phyloP scores from a whole-genome alignment of 805 yeast species.

The Candida sonorensis region DNA sequence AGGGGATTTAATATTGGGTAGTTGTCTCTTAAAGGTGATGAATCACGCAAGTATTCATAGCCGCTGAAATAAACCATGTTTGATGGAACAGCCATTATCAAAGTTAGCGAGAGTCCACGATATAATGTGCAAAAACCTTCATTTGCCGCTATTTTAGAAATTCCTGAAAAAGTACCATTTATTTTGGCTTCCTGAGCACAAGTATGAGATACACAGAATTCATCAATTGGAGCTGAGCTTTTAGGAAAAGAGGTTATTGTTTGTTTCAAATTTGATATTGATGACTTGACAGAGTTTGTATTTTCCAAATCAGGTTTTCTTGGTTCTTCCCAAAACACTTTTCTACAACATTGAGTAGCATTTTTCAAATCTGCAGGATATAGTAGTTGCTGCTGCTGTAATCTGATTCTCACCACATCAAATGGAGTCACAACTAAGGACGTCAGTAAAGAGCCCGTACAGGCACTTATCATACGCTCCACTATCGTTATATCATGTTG shows the following conservation, averaged over 20 bases:
- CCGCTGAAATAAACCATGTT: slow-evolving; percentile 93
- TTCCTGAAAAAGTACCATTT: slow-evolving; percentile 70
- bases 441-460: slow-evolving; percentile 67
- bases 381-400: slow-evolving; percentile 68
- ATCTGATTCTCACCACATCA: slow-evolving; percentile 70
- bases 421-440: slow-evolving; percentile 73
- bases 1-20: slow-evolving; percentile 56
- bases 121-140: slow-evolving; percentile 81
- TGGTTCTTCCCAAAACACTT: slow-evolving; percentile 29
- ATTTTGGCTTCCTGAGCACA: slow-evolving; percentile 39
- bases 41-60: slow-evolving; percentile 77
- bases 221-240: slow-evolving; percentile 11
- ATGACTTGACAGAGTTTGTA: too few species aligned
- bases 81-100: slow-evolving; percentile 87
- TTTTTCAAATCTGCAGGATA: slow-evolving; percentile 30
- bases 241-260: too few species aligned
- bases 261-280: too few species aligned
- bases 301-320: too few species aligned
- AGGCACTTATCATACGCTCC: slow-evolving; percentile 74
- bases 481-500: slow-evolving; percentile 31
- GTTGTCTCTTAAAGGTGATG: slow-evolving; percentile 44
- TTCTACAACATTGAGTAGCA: slow-evolving; percentile 29
- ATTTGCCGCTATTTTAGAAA: slow-evolving; percentile 51
- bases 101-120: slow-evolving; percentile 80
- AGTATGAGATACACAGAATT: slow-evolving; percentile 31